Base-by-base conservation (phyloP, 495 filamentous ascomycete genomes). In the Trichocladium antarcticum region DNA sequence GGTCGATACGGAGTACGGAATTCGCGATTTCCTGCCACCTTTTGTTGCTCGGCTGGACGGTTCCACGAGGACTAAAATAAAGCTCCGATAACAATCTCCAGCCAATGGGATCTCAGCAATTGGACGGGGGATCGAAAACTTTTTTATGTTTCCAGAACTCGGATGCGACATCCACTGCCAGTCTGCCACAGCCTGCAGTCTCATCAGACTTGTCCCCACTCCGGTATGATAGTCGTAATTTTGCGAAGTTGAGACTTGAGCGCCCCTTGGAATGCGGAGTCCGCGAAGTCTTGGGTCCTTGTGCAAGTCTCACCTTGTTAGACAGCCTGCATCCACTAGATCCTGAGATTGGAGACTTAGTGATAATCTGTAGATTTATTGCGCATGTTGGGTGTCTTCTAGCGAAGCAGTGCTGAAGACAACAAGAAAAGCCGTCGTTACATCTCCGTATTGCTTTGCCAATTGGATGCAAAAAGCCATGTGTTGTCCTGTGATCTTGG, bases 41-140 rank as follows among this genome's bases (percentile, higher is more conserved):
- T 46, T 42, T 44, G 50, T 20, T 49, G 59, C 53, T 59, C 60
- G 57, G 57, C 53, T 60, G 53, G 58, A 60, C 32, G 45, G 57
- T 57, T 47, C 57, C 57, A 60, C 52, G 51, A 56, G n/a, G 48
- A 32, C 44, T 47, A 37, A 45, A 29, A 58, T n/a, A 56, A 58
- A 62, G 52, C 50, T 55, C 50, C 48, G 53, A 49, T 9, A 16
- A 32, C 6, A 27, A 19, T 21, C 17, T 7, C 6, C 49, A 42
- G 40, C 59, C 53, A 59, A 56, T 62, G 44, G 45, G 31, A 22
- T 20, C 1, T 1, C 10, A 35, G 24, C 43, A 49, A 50, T 55
- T 59, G 45, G 29, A 14, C 31, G 31, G 42, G 22, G n/a, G 41
- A 21, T 45, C 37, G 42, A 40, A 45, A 51, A 39, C 24, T 45